A percentile compares a stretch with the other conserved stretches of the same genome.
Evolutionary conservation across 2,329 filamentous ascomycete species (phyloP).

Genomic region (Fusarium tupiense): DNA sequence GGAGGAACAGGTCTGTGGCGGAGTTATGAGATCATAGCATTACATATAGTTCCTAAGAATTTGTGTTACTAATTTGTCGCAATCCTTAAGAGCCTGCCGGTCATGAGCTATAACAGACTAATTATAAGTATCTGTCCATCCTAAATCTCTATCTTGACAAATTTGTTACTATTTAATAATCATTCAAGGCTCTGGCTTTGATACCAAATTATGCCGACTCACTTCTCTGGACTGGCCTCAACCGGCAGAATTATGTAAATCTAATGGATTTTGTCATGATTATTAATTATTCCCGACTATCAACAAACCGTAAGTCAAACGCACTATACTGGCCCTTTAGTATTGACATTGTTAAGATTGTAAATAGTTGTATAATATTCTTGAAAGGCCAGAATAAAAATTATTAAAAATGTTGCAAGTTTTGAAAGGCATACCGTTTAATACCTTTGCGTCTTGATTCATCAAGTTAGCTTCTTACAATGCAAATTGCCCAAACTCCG

Average conservation of each 20-base stretch:
- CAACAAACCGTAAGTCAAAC: rapidly evolving
- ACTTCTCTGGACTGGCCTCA: not conserved
- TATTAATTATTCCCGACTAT: not conserved
- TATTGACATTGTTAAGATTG: rapidly evolving
- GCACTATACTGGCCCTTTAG: too few relatives aligned
- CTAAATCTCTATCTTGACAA: not conserved
- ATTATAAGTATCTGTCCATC: not conserved
- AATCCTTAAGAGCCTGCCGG: not conserved
- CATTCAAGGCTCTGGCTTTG: rapidly evolving
- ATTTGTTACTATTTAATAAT: not conserved
- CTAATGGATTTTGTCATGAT: rapidly evolving
- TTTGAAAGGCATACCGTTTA: rapidly evolving
- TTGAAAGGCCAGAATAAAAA: rapidly evolving
- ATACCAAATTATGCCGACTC: not conserved
- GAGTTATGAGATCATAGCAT: not conserved
- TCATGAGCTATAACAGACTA: too few relatives aligned
- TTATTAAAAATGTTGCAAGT: rapidly evolving
- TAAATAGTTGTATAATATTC: rapidly evolving
- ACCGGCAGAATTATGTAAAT: not conserved
- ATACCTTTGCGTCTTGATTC: too few relatives aligned
- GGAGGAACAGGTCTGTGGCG: not conserved
- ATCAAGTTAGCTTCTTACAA: too few relatives aligned
- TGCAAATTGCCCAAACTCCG: not conserved
- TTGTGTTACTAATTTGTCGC: not conserved
- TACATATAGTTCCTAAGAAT: not conserved